Evolutionary conservation across 2,329 filamentous ascomycete genomes (phyloP).

Genomic region (Alternaria atra): DNA sequence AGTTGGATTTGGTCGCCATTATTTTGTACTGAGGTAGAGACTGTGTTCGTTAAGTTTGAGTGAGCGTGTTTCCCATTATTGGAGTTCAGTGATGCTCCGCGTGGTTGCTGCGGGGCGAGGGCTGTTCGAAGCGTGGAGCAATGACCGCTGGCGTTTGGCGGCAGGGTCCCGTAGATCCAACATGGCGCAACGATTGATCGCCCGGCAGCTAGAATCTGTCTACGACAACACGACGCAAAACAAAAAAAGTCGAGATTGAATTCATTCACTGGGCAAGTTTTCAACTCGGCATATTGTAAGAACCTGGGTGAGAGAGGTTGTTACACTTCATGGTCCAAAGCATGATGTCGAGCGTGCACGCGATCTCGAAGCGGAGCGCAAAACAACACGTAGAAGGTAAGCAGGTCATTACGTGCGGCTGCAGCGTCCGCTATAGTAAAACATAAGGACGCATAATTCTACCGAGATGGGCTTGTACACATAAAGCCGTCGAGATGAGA

Average conservation of each 20-base stretch:
- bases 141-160: constrained; percentile 18
- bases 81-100: constrained; percentile 10
- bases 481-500: constrained; percentile 14
- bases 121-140: constrained; percentile 18
- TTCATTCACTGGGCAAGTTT: neutral
- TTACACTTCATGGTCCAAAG: neutral
- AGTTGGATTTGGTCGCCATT: constrained; percentile 58
- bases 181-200: constrained; percentile 17
- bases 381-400: neutral
- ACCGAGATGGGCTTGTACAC: constrained; percentile 3
- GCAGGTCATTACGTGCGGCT: neutral
- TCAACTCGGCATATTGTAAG: neutral
- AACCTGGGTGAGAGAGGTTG: neutral
- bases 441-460: constrained; percentile 8
- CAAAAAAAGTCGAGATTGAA: neutral
- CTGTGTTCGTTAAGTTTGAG: constrained; percentile 1
- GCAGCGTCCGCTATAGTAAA: neutral
- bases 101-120: constrained; percentile 16
- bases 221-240: constrained; percentile 1
- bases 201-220: constrained; percentile 11
- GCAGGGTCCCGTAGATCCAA: constrained; percentile 22
- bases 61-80: constrained; percentile 15
- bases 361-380: neutral
- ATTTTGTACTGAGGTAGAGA: neutral
- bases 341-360: neutral